These are phyloP conservation scores for Polyporus tsugae DNA, from an alignment of 1,284 basidiomycete species.

Conservation along the genomic window DNA sequence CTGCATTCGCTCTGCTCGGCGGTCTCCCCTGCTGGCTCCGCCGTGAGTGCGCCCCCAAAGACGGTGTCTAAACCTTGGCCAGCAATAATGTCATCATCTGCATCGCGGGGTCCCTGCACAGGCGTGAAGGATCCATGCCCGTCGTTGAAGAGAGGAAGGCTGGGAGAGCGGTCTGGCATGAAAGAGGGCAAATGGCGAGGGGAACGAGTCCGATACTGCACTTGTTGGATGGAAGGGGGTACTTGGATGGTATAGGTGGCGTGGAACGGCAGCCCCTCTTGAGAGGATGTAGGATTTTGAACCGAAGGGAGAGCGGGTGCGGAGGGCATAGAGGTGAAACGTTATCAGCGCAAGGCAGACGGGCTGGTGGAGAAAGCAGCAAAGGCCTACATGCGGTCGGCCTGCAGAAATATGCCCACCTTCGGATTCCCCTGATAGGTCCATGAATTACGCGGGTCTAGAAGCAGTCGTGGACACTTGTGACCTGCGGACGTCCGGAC, in stretches of 20 bases:
- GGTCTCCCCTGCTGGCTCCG: conserved; percentile 4
- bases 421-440: background rate
- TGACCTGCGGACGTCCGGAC: background rate
- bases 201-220: background rate
- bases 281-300: background rate
- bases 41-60: background rate
- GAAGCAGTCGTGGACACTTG: background rate
- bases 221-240: background rate
- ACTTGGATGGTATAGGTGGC: background rate
- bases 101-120: background rate
- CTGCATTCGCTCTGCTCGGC: background rate
- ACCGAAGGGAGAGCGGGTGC: background rate
- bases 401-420: background rate
- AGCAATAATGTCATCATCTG: background rate
- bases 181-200: background rate
- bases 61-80: background rate
- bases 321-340: background rate
- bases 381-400: background rate
- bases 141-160: background rate
- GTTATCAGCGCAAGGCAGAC: background rate
- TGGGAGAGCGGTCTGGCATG: background rate
- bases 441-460: background rate
- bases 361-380: background rate
- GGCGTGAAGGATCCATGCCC: background rate
- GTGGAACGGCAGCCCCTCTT: background rate